Evolutionary conservation across 164 flowering plant genomes (phyloP).

Genomic region (Dillenia suffruticosa): DNA sequence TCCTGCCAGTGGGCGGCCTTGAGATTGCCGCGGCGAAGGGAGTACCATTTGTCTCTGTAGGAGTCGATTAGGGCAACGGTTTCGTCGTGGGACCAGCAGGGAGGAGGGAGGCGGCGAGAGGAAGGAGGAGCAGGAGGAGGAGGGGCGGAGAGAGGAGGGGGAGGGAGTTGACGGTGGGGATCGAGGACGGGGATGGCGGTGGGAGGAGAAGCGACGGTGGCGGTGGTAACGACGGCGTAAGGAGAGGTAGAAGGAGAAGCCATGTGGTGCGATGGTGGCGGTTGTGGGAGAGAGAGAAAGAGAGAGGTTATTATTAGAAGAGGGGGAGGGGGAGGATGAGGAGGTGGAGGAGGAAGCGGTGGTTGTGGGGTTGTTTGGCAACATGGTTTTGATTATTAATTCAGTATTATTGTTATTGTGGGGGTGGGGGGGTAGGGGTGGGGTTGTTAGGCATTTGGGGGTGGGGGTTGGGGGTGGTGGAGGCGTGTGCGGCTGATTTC

Average conservation of each 20-base stretch:
- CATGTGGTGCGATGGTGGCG: conserved; percentile 3
- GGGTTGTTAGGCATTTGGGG: no score
- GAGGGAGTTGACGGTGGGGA: no score
- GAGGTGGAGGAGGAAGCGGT: background rate
- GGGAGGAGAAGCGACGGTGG: background rate
- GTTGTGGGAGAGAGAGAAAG: background rate
- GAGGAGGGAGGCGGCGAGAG: conserved; percentile 57
- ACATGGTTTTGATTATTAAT: no score
- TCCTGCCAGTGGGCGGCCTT: conserved; percentile 74
- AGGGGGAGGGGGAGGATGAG: background rate
- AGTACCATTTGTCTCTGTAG: conserved; percentile 68
- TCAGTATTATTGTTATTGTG: no score
- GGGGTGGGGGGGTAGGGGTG: no score
- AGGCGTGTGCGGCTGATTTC: background rate
- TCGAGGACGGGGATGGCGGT: no score
- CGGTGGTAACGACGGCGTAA: background rate
- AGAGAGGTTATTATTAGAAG: no score
- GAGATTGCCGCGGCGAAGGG: conserved; percentile 70
- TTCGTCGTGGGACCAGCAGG: conserved; percentile 85
- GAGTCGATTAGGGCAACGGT: conserved; percentile 57
- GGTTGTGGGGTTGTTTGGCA: no score
- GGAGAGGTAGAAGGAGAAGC: no score
- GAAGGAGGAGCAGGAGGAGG: conserved; percentile 12
- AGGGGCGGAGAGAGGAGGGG: background rate
- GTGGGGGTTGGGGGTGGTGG: background rate